Base-by-base conservation (phyloP, 345 rosid species). In the Acer yangbiense region DNA sequence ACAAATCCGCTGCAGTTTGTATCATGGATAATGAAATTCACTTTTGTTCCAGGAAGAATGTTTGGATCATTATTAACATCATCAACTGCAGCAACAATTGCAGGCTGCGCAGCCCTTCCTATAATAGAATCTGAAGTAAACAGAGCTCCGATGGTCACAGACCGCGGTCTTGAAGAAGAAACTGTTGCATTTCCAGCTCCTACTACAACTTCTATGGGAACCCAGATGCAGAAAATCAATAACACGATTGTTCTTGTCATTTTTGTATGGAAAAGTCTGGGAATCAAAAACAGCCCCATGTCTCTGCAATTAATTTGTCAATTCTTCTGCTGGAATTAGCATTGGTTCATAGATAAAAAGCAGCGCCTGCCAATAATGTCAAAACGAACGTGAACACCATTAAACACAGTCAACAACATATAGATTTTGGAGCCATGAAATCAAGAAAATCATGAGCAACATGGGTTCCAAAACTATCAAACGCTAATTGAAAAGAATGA, bases 1-100 rank as follows among this genome's bases (percentile, higher is more conserved):
- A 84, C 43, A 83, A 95, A 95, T 67, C 94, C 97, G 71, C 94
- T 95, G 91, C 99, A 95, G 67, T 93, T 92, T 1, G 97, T 83
- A 78, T 93, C 90, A 7, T 76, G 88, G 58, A 85, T 46, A 67
- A 87, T 39, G 7, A 87, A 64, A 27, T 83, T 90, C 81, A 95
- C 73, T 65, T 86, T 81, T 3, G 86, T 87, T 23, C 86, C 85
- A 2, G 81, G 78, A 69, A 95, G 97, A 80, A 92, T 65, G 67
- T 64, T 83, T 61, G 89, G 84, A 82, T 91, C 88, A 73, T 90
- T 76, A 78, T 95, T 93, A 43, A 93, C 90, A 61, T 90, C 98
- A 21, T 82, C 87, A 54, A 93, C 79, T 7, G 98, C 98, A 58
- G 89, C 93, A 70, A 43, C 57, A 78, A 93, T 65, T 58, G 95